These are phyloP conservation scores for Fusarium avenaceum DNA, from an alignment of 2,329 filamentous ascomycete species.

Conservation along the genomic window DNA sequence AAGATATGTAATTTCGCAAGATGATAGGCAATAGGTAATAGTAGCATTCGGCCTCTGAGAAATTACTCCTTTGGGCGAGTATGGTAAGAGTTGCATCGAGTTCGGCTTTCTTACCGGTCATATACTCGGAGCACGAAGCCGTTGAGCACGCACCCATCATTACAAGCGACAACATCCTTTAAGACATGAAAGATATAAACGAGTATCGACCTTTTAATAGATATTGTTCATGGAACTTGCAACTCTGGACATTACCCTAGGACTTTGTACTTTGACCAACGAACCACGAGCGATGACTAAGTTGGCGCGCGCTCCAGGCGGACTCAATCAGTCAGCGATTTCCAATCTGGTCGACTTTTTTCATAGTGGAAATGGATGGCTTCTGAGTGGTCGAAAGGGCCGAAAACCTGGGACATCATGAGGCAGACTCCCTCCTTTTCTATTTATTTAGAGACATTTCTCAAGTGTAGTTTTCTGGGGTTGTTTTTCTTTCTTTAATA, in stretches of 20 bases:
- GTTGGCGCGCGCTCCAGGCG: constrained; percentile 41
- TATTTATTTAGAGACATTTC: constrained; percentile 26
- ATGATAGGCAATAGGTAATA: not conserved
- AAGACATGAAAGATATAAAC: not conserved
- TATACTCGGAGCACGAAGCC: constrained; percentile 1
- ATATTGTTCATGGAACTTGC: not conserved
- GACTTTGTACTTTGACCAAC: not conserved
- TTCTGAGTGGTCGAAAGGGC: constrained; percentile 35
- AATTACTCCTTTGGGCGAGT: constrained; percentile 1
- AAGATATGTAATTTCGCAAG: not conserved
- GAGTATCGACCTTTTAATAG: too few species aligned
- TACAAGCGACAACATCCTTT: too few species aligned
- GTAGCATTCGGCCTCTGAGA: not conserved
- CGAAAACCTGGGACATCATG: constrained; percentile 26
- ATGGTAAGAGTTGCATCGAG: not conserved
- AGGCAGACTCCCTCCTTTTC: constrained; percentile 21
- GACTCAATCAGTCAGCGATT: constrained; percentile 42
- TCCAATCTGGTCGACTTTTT: constrained; percentile 32
- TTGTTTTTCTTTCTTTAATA: not conserved
- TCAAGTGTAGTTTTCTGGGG: not conserved
- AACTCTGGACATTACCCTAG: not conserved
- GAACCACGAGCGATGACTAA: constrained; percentile 39
- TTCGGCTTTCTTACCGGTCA: constrained; percentile 18
- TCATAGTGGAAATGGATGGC: constrained; percentile 18
- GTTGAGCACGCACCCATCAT: not conserved